A percentile compares a stretch with the other conserved stretches of the same genome.
phyloP scores from a whole-genome alignment of 176 grass and related monocot species.

The Thinopyrum elongatum region DNA sequence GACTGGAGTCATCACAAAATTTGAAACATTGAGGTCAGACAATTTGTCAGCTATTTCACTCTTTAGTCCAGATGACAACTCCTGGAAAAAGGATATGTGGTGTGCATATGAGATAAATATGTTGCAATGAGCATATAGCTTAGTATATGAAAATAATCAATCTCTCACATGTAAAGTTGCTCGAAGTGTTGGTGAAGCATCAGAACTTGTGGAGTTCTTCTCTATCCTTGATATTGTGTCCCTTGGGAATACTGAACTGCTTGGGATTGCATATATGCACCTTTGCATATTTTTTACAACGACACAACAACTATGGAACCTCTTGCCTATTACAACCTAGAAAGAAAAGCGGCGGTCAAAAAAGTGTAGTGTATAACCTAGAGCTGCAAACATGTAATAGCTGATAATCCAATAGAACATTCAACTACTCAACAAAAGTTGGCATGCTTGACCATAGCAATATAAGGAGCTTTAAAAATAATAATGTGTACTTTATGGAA shows the following conservation, averaged over 20 bases:
- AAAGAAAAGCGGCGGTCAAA: slow-evolving; percentile 35
- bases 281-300: slow-evolving; percentile 94
- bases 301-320: slow-evolving; percentile 80
- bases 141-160: slow-evolving; percentile 26
- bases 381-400: background rate
- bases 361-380: background rate
- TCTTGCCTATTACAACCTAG: slow-evolving; percentile 70
- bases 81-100: slow-evolving; percentile 51
- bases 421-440: slow-evolving; percentile 6
- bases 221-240: slow-evolving; percentile 46
- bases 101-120: slow-evolving; percentile 24
- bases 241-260: slow-evolving; percentile 61
- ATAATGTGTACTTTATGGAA: background rate
- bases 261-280: slow-evolving; percentile 94
- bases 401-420: background rate
- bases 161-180: slow-evolving; percentile 71
- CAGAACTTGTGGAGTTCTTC: slow-evolving; percentile 41
- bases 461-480: background rate
- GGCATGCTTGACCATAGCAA: background rate
- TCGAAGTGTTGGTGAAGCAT: slow-evolving; percentile 52
- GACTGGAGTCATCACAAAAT: slow-evolving; percentile 88
- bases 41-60: slow-evolving; percentile 80
- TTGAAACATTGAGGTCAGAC: slow-evolving; percentile 81
- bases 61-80: slow-evolving; percentile 78
- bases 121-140: background rate